These are phyloP conservation scores for Aaosphaeria arxii DNA, from an alignment of 2,329 filamentous ascomycete genomes.

Conservation along the genomic window DNA sequence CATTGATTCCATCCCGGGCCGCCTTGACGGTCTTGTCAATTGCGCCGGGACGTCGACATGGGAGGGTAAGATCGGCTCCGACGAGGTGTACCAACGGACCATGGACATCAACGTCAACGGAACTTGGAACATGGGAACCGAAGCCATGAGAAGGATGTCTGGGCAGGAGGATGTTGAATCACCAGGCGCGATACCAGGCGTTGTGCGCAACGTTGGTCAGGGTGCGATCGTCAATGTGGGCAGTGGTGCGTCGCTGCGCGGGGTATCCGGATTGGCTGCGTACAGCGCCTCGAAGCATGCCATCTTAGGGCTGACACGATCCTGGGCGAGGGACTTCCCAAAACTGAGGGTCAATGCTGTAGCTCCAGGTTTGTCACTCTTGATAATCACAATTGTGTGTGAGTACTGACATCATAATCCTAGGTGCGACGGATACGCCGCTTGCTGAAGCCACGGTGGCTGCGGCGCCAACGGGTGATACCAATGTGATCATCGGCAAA, in stretches of 20 bases:
- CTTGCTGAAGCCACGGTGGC: background rate
- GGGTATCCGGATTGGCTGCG: background rate
- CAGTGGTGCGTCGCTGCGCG: background rate
- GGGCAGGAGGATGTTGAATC: background rate
- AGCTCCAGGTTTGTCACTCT: background rate
- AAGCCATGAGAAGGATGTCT: background rate
- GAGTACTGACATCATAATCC: background rate
- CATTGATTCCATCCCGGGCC: background rate
- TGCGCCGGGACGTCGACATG: background rate
- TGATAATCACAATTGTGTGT: background rate
- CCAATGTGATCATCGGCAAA: background rate
- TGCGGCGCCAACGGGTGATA: background rate
- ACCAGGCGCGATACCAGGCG: background rate
- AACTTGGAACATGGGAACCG: background rate
- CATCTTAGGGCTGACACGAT: background rate
- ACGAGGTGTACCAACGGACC: background rate
- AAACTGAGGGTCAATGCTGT: background rate
- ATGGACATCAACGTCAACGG: background rate
- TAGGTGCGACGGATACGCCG: background rate
- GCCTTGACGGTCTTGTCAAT: background rate
- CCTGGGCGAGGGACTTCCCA: background rate
- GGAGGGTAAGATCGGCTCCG: background rate
- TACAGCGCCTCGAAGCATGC: background rate
- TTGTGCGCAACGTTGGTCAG: background rate
- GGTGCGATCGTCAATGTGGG: background rate